phyloP scores from a whole-genome alignment of 495 filamentous ascomycete genomes.

The Geoglossum glabrum region DNA sequence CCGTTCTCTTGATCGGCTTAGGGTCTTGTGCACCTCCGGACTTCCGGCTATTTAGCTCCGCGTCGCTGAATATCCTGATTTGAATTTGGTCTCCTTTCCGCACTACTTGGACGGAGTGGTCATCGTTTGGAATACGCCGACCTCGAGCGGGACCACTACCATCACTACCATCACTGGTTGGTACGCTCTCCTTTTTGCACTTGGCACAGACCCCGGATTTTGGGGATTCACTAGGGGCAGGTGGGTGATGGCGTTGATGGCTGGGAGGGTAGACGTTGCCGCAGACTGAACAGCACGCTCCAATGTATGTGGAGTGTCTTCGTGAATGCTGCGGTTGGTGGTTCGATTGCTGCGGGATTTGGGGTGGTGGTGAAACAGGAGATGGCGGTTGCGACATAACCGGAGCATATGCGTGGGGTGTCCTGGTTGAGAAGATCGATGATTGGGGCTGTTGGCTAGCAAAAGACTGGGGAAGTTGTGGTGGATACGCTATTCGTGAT shows the following conservation, averaged over 20 bases:
- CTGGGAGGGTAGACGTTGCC: not conserved
- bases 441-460: not conserved
- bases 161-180: not conserved
- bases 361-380: not conserved
- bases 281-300: not conserved
- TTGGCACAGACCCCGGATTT: not conserved
- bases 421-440: not conserved
- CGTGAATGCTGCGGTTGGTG: not conserved
- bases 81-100: not conserved
- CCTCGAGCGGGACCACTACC: not conserved
- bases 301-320: not conserved
- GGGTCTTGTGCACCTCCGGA: not conserved
- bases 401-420: not conserved
- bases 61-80: not conserved
- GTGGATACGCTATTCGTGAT: not conserved
- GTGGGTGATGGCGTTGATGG: not conserved
- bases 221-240: not conserved
- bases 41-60: not conserved
- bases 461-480: not conserved
- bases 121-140: not conserved
- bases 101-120: not conserved
- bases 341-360: not conserved
- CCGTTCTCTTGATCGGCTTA: not conserved
- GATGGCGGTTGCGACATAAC: not conserved
- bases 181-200: not conserved